Conservation (phyloP, 176 grass and related monocot species). For the Bolboschoenus planiculmis region DNA sequence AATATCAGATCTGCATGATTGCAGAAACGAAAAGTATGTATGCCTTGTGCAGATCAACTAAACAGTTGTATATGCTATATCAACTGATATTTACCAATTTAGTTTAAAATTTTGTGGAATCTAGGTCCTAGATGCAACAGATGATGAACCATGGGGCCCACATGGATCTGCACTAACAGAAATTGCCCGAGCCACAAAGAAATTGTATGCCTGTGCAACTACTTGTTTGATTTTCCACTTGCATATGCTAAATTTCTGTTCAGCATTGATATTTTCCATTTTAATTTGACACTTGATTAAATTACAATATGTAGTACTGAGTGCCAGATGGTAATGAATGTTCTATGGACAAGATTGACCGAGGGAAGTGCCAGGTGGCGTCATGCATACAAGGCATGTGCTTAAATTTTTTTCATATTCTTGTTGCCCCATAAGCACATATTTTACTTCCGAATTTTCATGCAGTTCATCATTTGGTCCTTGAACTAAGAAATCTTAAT, state of each 20-base stretch:
- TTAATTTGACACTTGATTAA: slow-evolving; percentile 25
- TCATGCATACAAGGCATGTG: slow-evolving; percentile 74
- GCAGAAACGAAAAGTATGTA: background rate
- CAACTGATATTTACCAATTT: background rate
- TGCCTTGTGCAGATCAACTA: background rate
- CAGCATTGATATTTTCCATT: background rate
- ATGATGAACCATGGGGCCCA: slow-evolving; percentile 92
- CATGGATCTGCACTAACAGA: slow-evolving; percentile 78
- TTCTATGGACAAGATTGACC: slow-evolving; percentile 71
- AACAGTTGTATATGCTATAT: background rate
- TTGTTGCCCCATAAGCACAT: background rate
- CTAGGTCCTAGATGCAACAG: slow-evolving; percentile 88
- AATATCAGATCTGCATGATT: background rate
- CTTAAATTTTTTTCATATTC: slow-evolving; percentile 10
- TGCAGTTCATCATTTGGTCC: background rate
- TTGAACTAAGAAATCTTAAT: background rate
- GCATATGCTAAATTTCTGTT: background rate
- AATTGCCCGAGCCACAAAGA: slow-evolving; percentile 69
- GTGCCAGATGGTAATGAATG: slow-evolving; percentile 97
- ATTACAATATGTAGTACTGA: slow-evolving; percentile 43
- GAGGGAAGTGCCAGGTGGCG: slow-evolving; percentile 81
- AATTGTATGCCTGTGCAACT: slow-evolving; percentile 48
- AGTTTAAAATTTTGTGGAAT: slow-evolving; percentile 7
- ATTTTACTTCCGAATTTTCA: background rate
- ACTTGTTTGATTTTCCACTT: background rate